Evolutionary conservation across 2,329 filamentous ascomycete genomes (phyloP).

Genomic region (Neonectria sp.): DNA sequence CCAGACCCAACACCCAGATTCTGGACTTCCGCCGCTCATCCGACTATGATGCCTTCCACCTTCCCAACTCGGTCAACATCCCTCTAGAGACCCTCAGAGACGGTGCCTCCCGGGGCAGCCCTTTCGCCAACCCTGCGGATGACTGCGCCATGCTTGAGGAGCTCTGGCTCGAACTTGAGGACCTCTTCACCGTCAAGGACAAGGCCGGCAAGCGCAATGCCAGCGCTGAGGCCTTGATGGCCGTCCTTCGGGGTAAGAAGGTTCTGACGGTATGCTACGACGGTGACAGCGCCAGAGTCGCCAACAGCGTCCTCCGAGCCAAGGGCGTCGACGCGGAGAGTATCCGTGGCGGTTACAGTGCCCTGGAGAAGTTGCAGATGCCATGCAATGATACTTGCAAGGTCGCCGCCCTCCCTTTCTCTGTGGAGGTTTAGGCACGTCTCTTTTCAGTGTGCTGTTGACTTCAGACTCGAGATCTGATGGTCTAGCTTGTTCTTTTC

Average conservation of each 20-base stretch:
- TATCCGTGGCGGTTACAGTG: constrained; percentile 58
- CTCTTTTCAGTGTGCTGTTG: not conserved
- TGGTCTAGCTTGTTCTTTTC: not conserved
- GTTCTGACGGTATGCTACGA: constrained; percentile 67
- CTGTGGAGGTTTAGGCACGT: constrained; percentile 42
- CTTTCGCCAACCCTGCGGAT: constrained; percentile 60
- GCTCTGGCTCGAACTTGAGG: constrained; percentile 65
- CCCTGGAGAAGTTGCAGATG: constrained; percentile 47
- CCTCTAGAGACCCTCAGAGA: constrained; percentile 58
- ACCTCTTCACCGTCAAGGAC: constrained; percentile 56
- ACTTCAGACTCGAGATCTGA: not conserved
- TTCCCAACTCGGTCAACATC: constrained; percentile 63
- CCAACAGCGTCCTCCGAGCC: constrained; percentile 68
- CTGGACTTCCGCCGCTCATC: constrained; percentile 60
- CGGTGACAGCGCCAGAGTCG: constrained; percentile 68
- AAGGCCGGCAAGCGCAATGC: constrained; percentile 47
- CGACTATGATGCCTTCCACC: constrained; percentile 60
- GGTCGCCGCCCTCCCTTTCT: constrained; percentile 38
- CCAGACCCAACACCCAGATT: constrained; percentile 53
- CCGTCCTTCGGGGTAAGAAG: constrained; percentile 53
- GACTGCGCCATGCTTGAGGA: constrained; percentile 61
- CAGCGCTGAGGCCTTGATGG: constrained; percentile 47
- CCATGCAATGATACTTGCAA: constrained; percentile 46
- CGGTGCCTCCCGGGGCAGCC: constrained; percentile 45
- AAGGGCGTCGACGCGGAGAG: constrained; percentile 64